Conservation (phyloP, 2,329 filamentous ascomycete species). For the Rhytidhysteron rufulum region DNA sequence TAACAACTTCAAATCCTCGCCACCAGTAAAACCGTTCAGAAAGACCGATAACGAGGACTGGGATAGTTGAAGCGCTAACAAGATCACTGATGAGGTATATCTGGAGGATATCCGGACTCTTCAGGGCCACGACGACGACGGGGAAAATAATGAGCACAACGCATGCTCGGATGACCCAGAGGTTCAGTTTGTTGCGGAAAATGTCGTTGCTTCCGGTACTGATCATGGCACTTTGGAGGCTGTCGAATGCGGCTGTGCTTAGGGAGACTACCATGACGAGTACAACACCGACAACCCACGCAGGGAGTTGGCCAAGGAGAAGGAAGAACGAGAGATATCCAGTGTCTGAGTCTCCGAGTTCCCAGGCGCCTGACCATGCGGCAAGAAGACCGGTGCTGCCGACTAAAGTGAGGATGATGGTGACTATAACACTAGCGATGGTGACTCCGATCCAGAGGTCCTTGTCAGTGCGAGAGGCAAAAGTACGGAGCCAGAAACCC, state of each 20-base stretch:
- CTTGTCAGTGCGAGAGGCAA: slow-evolving; percentile 73
- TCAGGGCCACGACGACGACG: slow-evolving; percentile 68
- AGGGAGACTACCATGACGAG: slow-evolving; percentile 77
- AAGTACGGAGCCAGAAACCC: slow-evolving; percentile 80
- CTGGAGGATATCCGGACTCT: slow-evolving; percentile 69
- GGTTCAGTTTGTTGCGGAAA: slow-evolving; percentile 74
- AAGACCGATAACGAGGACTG: slow-evolving; percentile 70
- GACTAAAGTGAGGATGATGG: slow-evolving; percentile 69
- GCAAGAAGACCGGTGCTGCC: slow-evolving; percentile 71
- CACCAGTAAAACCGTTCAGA: slow-evolving; percentile 65
- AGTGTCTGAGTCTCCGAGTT: slow-evolving; percentile 57
- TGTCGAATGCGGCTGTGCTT: slow-evolving; percentile 75
- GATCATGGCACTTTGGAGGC: slow-evolving; percentile 77
- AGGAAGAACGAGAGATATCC: slow-evolving; percentile 73
- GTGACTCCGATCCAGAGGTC: slow-evolving; percentile 72
- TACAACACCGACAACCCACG: slow-evolving; percentile 78
- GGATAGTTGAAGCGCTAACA: slow-evolving; percentile 71
- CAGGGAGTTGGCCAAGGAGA: slow-evolving; percentile 66
- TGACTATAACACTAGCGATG: slow-evolving; percentile 62
- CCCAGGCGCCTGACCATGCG: slow-evolving; percentile 70
- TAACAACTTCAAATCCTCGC: slow-evolving; percentile 75
- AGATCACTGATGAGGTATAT: slow-evolving; percentile 82
- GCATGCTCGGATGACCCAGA: slow-evolving; percentile 66
- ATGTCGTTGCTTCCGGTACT: slow-evolving; percentile 81
- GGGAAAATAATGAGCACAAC: slow-evolving; percentile 74